Base-by-base conservation (phyloP, 2,329 filamentous ascomycete species). In the Fusarium nanum region DNA sequence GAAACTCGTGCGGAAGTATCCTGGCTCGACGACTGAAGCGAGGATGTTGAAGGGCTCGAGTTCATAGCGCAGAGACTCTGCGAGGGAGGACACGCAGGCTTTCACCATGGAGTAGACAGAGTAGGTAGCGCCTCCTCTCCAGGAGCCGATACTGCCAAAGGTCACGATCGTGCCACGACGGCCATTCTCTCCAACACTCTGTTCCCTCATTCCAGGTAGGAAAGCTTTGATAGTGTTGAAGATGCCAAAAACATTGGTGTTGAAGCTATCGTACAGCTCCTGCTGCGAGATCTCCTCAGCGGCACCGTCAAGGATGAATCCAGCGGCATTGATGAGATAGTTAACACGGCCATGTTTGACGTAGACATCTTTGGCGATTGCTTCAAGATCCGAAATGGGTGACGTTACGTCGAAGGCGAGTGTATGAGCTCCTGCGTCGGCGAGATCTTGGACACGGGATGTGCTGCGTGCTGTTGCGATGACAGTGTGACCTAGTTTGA, bases 201-300 rank as follows among this genome's bases (percentile, higher is more conserved):
- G 80, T 13, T 74, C 76, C 14, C 86, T 82, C 60, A 89, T 78
- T 6, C 83, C 78, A 0, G 84, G 84, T 0, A 86, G 69, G 7
- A 86, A 81, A 0, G 85, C 83, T 8, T 83, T 81, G 28, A 82
- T 80, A 1, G 86, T 80, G 59, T 84, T 86, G 54, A 86, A 74
- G 10, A 79, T 75, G 5, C 86, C 86, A 65, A 88, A 85, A 30
- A 88, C 83, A 59, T 89, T 88, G 32, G 85, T 86, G 71, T 84
- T 81, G 74, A 86, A 87, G 13, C 75, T 68, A 5, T 77, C 73
- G 13, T 76, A 77, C 25, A 81, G 71, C 64, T 84, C 81, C 37
- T 81, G 68, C 3, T 76, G 73, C 5, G 76, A 78, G 0, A 75
- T 71, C 65, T 83, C 83, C 64, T 85, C 83, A 3, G 81, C 73